Evolutionary conservation across 73 alveolate species (phyloP).

Genomic region (Paramecium caudatum): DNA sequence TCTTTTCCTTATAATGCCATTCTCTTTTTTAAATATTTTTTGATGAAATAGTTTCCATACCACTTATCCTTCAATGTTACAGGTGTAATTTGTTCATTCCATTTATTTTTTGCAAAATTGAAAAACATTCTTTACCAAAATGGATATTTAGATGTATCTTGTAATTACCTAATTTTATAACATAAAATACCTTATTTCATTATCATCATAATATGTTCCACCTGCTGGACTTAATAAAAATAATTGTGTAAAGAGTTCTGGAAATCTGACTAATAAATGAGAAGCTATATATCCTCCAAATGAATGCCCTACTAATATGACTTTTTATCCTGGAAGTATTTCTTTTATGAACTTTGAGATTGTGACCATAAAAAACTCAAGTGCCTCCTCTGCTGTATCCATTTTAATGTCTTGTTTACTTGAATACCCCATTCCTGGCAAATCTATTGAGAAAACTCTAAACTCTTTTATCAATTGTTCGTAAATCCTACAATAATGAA

Average conservation of each 20-base stretch:
- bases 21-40: slow-evolving; percentile 52
- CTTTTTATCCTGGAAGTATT: not conserved
- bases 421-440: slow-evolving; percentile 65
- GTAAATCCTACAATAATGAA: slow-evolving; percentile 65
- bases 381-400: not conserved
- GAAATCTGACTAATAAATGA: slow-evolving; percentile 37
- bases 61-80: slow-evolving; percentile 4
- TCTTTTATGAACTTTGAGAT: not conserved
- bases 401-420: slow-evolving; percentile 25
- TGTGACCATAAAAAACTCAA: slow-evolving; percentile 59
- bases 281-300: slow-evolving; percentile 68
- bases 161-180: not conserved
- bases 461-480: slow-evolving; percentile 3
- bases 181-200: not conserved
- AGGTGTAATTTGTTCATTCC: slow-evolving; percentile 33
- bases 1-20: slow-evolving; percentile 39
- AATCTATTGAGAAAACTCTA: slow-evolving; percentile 18
- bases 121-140: slow-evolving; percentile 4
- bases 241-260: not conserved
- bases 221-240: slow-evolving; percentile 68
- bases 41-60: slow-evolving; percentile 44
- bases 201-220: slow-evolving; percentile 37
- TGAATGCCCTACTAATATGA: slow-evolving; percentile 59
- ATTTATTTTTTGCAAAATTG: slow-evolving; percentile 1
- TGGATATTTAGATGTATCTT: slow-evolving; percentile 19